Evolutionary conservation across 805 yeast species (phyloP).

Genomic region (Candida argentea): DNA sequence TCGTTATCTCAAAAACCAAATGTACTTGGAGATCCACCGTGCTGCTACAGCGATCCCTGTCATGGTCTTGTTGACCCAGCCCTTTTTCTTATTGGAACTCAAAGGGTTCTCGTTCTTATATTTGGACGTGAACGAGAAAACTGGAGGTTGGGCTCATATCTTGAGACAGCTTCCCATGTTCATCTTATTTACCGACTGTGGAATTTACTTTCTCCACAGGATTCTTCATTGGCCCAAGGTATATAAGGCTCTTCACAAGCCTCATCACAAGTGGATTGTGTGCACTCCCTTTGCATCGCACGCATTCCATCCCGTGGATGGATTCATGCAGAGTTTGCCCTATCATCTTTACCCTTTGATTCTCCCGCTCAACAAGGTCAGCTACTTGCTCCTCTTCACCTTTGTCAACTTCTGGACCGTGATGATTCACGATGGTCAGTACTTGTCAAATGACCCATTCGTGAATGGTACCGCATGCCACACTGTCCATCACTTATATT

Average conservation of each 20-base stretch:
- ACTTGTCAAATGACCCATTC: slow-evolving; percentile 83
- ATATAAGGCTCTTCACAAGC: slow-evolving; percentile 84
- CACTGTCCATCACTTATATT: slow-evolving; percentile 91
- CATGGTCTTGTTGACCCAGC: slow-evolving; percentile 81
- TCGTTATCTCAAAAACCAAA: slow-evolving; percentile 87
- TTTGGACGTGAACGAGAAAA: slow-evolving; percentile 48
- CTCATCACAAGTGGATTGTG: slow-evolving; percentile 98
- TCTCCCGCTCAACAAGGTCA: slow-evolving; percentile 85
- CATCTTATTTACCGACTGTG: slow-evolving; percentile 88
- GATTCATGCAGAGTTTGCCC: slow-evolving; percentile 86
- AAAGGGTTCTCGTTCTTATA: slow-evolving; percentile 78
- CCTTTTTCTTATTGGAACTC: slow-evolving; percentile 81
- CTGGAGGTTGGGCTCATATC: slow-evolving; percentile 61
- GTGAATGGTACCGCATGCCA: slow-evolving; percentile 98
- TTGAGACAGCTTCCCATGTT: slow-evolving; percentile 64
- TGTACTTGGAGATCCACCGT: slow-evolving; percentile 69
- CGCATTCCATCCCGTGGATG: slow-evolving; percentile 98
- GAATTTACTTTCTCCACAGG: slow-evolving; percentile 86
- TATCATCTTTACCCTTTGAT: slow-evolving; percentile 87
- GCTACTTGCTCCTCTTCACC: slow-evolving; percentile 73
- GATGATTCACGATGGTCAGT: slow-evolving; percentile 97
- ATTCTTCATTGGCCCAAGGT: slow-evolving; percentile 88
- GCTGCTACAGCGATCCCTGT: slow-evolving; percentile 77
- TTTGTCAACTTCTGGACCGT: slow-evolving; percentile 97
- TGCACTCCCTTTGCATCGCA: slow-evolving; percentile 98